Evolutionary conservation across 169 alveolate genomes (phyloP), one percentile per base, ranked within the genome.

Genomic region (Cryptosporidium viatorum): DNA sequence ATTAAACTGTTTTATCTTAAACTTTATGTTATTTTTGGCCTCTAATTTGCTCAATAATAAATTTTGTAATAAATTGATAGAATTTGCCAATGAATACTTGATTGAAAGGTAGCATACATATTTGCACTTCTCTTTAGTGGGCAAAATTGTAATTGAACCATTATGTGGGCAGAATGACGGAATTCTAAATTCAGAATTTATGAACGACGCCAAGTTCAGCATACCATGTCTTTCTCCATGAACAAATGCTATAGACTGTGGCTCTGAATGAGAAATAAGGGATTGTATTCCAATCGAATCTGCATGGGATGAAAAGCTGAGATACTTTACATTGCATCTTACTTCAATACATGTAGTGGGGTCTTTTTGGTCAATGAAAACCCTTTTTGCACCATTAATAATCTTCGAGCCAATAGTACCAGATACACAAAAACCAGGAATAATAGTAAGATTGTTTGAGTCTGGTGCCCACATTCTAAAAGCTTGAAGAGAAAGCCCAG

Each of bases 141-240:
- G 75, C n/a, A 80, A 16, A 8, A 31, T 37, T 10, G 70, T 52
- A 21, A 65, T 45, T 60, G 89, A 80, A 21, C 89, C 89, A 80
- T 80, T 80, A 26, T 80, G 74, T 62, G 89, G 89, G 12, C 89
- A 80, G 43, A 80, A 80, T 12, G 89, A n/a, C 8, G 89, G 89
- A 29, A 80, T 65, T 80, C 43, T 41, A 48, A 80, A 26, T 43
- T 62, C 67, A 18, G 62, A 41, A 29, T 80, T 59, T 14, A 80
- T 55, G 62, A 80, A 80, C 8, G 80, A 62, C 21, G 98, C 94
- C 37, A 96, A 86, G 69, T 91, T 95, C 86, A 94, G 93, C 99
- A 98, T 98, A 23, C 98, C 98, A 35, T 97, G 98, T 91, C 95
- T 95, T 74, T 98, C 99, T n/a, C 99, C 99, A 92, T 98, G 99